Evolutionary conservation across 176 grass and related monocot species (phyloP), one percentile per base, ranked within the genome.

Genomic region (Phyllostachys edulis): DNA sequence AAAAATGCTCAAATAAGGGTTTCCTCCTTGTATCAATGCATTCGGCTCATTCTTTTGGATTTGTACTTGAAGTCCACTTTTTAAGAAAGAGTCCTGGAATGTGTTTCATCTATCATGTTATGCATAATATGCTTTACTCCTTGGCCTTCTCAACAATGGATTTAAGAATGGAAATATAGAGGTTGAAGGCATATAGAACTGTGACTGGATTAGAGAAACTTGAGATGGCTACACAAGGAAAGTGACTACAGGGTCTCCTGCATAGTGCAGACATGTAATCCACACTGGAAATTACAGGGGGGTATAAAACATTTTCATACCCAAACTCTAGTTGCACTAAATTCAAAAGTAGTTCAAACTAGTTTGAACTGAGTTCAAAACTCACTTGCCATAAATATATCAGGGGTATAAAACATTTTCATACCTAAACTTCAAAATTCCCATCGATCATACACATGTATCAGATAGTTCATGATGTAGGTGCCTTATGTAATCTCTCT

Each of bases 1-100:
- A 60, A 60, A 70, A 79, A 83, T 74, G 8, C 32, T 72, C 47
- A 52, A 83, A 74, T 83, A 79, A 79, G 49, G 63, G 62, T 67
- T 50, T 20, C 9, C 4, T 67, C 23, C 26, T 75, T 60, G 21
- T 71, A 70, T 82, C 63, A 66, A 39, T 72, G 55, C 21, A 38
- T 18, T 24, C 1, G 9, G 0, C 27, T 5, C 29, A 46, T 50
- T 83, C 36, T 67, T 78, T 72, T 67, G 9, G 7, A 15, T 78
- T 59, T 59, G 70, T 57, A 41, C 38, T 59, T 72, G 11, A 76
- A 81, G 42, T 72, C 36, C 16, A 71, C 14, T 50, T 52, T 51
- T 29, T 27, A 69, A 37, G 41, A 85, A 85, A 63, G n/a, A 67
- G 50, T 16, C 32, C 5, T 44, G 11, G 4, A 42, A 47, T 60